phyloP scores from a whole-genome alignment of 2,329 filamentous ascomycete genomes.

The Fusarium neocosmosporiellum region DNA sequence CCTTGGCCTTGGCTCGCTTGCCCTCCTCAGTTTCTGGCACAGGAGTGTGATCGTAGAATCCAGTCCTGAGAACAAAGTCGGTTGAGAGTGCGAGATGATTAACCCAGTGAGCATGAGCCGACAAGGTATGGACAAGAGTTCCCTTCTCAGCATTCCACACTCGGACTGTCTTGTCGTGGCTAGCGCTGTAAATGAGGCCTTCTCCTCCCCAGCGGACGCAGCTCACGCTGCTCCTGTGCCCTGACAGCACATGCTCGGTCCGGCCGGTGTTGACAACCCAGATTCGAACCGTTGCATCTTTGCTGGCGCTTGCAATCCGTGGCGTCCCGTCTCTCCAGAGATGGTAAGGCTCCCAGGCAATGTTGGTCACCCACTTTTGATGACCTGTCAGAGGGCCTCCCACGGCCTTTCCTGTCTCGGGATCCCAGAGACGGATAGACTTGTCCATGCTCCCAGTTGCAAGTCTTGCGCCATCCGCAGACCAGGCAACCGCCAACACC shows the following conservation, averaged over 20 bases:
- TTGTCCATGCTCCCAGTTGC: constrained; percentile 96
- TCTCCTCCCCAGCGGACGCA: constrained; percentile 97
- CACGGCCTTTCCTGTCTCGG: constrained; percentile 79
- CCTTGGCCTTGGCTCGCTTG: constrained; percentile 79
- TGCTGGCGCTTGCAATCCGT: constrained; percentile 86
- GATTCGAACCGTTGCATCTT: constrained; percentile 87
- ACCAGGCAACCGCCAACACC: constrained; percentile 90
- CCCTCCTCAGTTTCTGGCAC: constrained; percentile 76
- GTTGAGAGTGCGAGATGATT: constrained; percentile 95
- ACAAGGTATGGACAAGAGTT: constrained; percentile 81
- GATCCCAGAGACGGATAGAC: constrained; percentile 89
- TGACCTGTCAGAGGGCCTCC: constrained; percentile 83
- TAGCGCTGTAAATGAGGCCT: constrained; percentile 83
- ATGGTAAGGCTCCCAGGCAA: constrained; percentile 96
- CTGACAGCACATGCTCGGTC: constrained; percentile 84
- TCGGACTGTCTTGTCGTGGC: constrained; percentile 92
- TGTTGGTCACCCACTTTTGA: constrained; percentile 86
- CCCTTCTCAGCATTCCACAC: constrained; percentile 88
- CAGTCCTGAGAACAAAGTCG: constrained; percentile 88
- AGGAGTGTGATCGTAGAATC: constrained; percentile 84
- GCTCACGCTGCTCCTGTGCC: constrained; percentile 89
- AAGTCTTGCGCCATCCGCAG: constrained; percentile 82
- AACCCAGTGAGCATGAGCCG: constrained; percentile 90
- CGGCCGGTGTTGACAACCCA: constrained; percentile 85
- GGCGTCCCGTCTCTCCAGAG: constrained; percentile 79